phyloP scores from a whole-genome alignment of 768 basidiomycete species.

The Russula sp. region DNA sequence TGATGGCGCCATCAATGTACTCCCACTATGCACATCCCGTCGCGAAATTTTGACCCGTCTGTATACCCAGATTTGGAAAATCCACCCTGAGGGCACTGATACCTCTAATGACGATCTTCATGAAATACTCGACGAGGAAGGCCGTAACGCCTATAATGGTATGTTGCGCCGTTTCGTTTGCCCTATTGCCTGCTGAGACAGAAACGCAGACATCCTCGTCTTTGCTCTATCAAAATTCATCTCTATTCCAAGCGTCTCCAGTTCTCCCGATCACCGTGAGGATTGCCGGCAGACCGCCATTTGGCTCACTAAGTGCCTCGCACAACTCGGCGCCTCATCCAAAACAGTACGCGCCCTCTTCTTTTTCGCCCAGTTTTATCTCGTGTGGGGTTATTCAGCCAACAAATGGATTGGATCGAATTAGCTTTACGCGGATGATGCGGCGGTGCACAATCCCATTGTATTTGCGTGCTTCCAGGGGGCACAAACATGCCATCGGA shows the following conservation, averaged over 20 bases:
- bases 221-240: slow-evolving; percentile 84
- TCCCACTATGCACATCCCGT: slow-evolving; percentile 12
- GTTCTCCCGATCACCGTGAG: slow-evolving; percentile 60
- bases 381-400: neutral
- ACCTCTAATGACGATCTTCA: slow-evolving; percentile 8
- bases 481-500: slow-evolving; percentile 50
- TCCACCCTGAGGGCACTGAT: slow-evolving; percentile 31
- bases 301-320: slow-evolving; percentile 85
- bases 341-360: slow-evolving; percentile 4
- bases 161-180: neutral
- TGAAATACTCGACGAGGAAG: slow-evolving; percentile 20
- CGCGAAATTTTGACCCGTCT: slow-evolving; percentile 4
- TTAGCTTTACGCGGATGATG: slow-evolving; percentile 74
- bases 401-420: neutral
- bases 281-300: slow-evolving; percentile 94
- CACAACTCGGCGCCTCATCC: slow-evolving; percentile 83
- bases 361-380: neutral
- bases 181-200: neutral
- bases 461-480: slow-evolving; percentile 87
- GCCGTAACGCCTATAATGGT: slow-evolving; percentile 21
- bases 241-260: slow-evolving; percentile 83
- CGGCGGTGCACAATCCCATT: slow-evolving; percentile 64
- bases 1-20: slow-evolving; percentile 80
- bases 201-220: slow-evolving; percentile 58
- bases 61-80: slow-evolving; percentile 40